Evolutionary conservation across 345 rosid genomes (phyloP), one percentile per base, ranked within the genome.

Genomic region (Populus tremula): DNA sequence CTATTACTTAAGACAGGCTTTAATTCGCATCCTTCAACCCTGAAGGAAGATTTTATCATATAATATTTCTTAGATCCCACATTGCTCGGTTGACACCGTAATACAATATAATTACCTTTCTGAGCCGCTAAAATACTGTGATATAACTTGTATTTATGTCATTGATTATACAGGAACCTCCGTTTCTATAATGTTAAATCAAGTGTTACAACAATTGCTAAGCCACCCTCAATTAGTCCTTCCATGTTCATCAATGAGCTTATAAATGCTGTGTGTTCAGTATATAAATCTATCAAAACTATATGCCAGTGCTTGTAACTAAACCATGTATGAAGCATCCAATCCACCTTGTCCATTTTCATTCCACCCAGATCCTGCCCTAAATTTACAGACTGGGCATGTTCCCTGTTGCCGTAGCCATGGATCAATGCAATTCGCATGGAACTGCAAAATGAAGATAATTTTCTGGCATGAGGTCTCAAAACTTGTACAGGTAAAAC

Each of bases 341-440:
- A 63, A 63, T 9, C 78, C 88, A 75, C 54, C 70, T 43, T 72
- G 82, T 39, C 82, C 86, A 67, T 68, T 83, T 63, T 83, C 91
- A 10, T 79, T 89, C 97, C 91, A 88, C 80, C 87, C 87, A 6
- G 90, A 87, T 80, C 87, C 88, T 75, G 90, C 97, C 85, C 85
- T 85, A 83, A 82, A 87, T 82, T 91, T 91, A 82, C 97, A 91
- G 41, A 92, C 91, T 12, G 97, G 97, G 82, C 95, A 92, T 21
- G 95, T 92, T 79, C 95, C 97, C 77, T 92, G 94, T 73, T 89
- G 97, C 80, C 87, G 82, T 77, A 89, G 85, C 95, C 97, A 92
- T 0, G 95, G 95, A 41, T 90, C 93, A 0, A 92, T 92, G 85
- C 97, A 92, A 72, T 62, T 84, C 0, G 95, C 90, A 90, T 90